A percentile compares a stretch with the other conserved stretches of the same genome.
These are phyloP conservation scores for Pestalotiopsis sp. DNA, from an alignment of 2,329 filamentous ascomycete species.

Conservation along the genomic window DNA sequence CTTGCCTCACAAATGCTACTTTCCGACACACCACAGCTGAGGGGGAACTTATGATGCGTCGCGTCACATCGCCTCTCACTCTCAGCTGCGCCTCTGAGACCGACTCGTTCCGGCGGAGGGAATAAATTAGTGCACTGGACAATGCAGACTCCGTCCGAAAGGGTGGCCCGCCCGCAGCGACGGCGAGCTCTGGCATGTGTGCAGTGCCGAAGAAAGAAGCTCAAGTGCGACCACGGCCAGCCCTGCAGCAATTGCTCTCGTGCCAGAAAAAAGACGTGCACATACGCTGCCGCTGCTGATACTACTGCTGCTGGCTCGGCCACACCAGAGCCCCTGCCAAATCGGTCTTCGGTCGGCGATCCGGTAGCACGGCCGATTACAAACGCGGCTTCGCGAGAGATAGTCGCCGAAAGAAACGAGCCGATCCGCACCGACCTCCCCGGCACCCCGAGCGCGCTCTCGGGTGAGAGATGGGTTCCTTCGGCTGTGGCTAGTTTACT, in stretches of 20 bases:
- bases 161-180: background rate
- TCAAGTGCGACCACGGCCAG: conserved; percentile 6
- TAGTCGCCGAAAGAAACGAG: background rate
- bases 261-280: background rate
- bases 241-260: conserved; percentile 10
- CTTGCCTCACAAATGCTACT: background rate
- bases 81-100: background rate
- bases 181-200: background rate
- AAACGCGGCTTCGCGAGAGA: background rate
- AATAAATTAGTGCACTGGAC: background rate
- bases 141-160: background rate
- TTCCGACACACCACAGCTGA: background rate
- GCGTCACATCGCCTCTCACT: background rate
- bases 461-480: background rate
- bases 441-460: background rate
- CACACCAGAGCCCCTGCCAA: background rate
- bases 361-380: background rate
- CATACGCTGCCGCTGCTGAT: background rate
- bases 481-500: background rate
- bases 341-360: background rate
- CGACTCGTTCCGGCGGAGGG: background rate
- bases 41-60: background rate
- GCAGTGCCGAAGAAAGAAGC: conserved; percentile 7
- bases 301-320: background rate
- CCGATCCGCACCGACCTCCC: background rate